Evolutionary conservation across 257 asterid species (phyloP).

Genomic region (Fraxinus excelsior): DNA sequence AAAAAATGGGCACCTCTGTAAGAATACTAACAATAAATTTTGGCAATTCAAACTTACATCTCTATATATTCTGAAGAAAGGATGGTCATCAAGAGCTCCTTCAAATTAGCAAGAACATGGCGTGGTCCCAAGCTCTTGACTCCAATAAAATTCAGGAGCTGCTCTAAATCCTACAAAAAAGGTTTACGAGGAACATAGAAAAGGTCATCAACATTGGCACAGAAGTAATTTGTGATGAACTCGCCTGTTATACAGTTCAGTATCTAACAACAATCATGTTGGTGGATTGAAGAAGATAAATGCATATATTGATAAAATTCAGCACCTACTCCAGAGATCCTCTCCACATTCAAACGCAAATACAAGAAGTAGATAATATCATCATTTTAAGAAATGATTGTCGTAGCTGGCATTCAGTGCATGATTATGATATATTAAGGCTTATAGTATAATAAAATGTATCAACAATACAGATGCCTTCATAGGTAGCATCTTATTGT

Average conservation of each 20-base stretch:
- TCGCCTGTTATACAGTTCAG: neutral
- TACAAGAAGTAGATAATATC: neutral
- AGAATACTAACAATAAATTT: constrained; percentile 42
- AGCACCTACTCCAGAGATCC: neutral
- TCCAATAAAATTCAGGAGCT: constrained; percentile 85
- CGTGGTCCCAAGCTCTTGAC: constrained; percentile 90
- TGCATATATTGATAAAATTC: constrained; percentile 2
- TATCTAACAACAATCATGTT: neutral
- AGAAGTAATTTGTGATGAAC: neutral
- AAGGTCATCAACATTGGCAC: neutral
- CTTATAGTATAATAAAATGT: no score
- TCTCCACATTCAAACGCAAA: neutral
- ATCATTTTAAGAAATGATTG: neutral
- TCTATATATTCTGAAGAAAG: constrained; percentile 74
- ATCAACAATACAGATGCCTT: no score
- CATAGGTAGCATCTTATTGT: no score
- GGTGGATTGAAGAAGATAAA: neutral
- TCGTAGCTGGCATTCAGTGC: neutral
- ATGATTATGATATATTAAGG: no score
- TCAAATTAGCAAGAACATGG: constrained; percentile 74
- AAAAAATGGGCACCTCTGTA: constrained; percentile 58
- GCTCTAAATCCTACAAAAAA: constrained; percentile 81
- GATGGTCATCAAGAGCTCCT: constrained; percentile 77
- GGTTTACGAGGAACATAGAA: neutral
- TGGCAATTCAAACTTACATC: constrained; percentile 38